Base-by-base conservation (phyloP, 2,329 filamentous ascomycete species). In the Aulographum hederae region DNA sequence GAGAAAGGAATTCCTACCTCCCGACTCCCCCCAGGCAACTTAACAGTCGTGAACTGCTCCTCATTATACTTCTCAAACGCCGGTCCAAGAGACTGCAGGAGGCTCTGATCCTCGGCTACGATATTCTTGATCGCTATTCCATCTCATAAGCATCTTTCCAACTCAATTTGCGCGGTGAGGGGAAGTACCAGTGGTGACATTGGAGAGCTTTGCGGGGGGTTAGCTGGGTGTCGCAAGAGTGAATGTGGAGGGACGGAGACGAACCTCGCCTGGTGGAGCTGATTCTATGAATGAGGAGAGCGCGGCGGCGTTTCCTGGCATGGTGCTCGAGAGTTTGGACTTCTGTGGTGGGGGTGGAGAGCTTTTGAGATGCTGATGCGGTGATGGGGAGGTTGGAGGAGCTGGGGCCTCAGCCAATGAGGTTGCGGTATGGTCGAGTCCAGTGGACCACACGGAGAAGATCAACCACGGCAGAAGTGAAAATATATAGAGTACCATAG, bases 11-110 rank as follows among this genome's bases (percentile, higher is more conserved):
- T n/a, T n/a, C 59, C 33, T 48, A 91, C 82, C 57, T 77, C 58
- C 52, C 82, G 73, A 53, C 73, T 86, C 50, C 78, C 72, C 18
- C 84, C 84, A 0, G 86, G 86, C 34, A 98, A 69, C 65, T 91
- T 93, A 38, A 81, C 76, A 12, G 84, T 84, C 30, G 73, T 60
- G 53, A 94, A 78, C 56, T 98, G 89, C 55, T 85, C 78, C 57
- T 98, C 86, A 46, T 95, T 94, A 67, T 98, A 95, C 56, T 78
- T 82, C 57, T 85, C 66, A 52, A 93, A 91, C 0, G 89, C 84
- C 1, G 84, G 79, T 5, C 66, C 69, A 32, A 94, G 75, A 40
- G 78, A 73, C 37, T 71, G 60, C 34, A 85, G 59, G 38, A 89
- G 61, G 34, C 66, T 60, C 23, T 73, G 69, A 26, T 73, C 71